These are phyloP conservation scores for Aspergillus ellipticus DNA, from an alignment of 495 filamentous ascomycete species.

Conservation along the genomic window DNA sequence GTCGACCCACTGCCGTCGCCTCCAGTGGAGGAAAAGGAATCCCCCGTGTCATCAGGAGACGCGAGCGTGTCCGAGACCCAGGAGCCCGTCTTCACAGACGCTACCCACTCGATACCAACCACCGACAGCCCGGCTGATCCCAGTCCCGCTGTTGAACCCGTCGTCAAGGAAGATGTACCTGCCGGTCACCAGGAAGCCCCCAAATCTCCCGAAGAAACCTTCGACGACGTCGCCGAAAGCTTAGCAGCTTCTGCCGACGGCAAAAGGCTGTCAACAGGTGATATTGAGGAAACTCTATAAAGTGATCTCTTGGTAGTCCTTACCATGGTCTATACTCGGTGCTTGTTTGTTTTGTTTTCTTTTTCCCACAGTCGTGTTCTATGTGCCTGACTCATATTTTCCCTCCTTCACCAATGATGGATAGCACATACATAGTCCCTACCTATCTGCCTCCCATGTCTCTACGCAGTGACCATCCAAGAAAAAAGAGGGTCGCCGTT, in stretches of 20 bases:
- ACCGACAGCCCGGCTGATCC: constrained; percentile 6
- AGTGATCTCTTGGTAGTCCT: not conserved
- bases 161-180: constrained; percentile 11
- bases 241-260: constrained; percentile 30
- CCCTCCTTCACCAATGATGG: not conserved
- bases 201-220: not conserved
- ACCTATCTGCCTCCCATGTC: not conserved
- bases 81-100: constrained; percentile 4
- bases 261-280: constrained; percentile 30
- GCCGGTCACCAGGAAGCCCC: constrained; percentile 7
- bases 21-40: constrained; percentile 5
- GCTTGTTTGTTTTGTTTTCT: not conserved
- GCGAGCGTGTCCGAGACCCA: not conserved
- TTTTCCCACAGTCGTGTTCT: not conserved
- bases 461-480: not conserved
- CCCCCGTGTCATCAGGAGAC: constrained; percentile 5
- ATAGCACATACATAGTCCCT: not conserved
- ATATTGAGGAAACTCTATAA: not conserved
- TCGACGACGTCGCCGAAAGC: constrained; percentile 25
- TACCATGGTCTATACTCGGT: not conserved
- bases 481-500: not conserved
- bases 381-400: not conserved
- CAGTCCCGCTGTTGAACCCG: constrained; percentile 3
- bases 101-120: constrained; percentile 4
- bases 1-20: constrained; percentile 28